Evolutionary conservation across 331 rosid genomes (phyloP), one percentile per base, ranked within the genome.

Genomic region (Malus hybrid): DNA sequence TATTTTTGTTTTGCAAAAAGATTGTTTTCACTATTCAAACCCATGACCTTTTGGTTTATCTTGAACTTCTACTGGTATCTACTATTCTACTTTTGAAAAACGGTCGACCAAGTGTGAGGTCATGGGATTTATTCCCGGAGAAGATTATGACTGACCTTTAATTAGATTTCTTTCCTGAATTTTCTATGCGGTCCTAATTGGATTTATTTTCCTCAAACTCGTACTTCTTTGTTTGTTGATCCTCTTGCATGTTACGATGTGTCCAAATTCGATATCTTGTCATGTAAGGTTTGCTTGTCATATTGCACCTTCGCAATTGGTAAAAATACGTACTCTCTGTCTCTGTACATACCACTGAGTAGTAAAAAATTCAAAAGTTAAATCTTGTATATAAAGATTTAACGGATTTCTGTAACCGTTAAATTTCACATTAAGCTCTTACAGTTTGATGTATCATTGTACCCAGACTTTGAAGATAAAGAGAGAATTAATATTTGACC

Each of bases 211-310:
- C 62, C 56, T 72, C 34, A 62, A 36, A 8, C 84, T 88, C 82
- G 20, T 52, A 52, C 57, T 52, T 77, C 88, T 87, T 83, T 56
- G 68, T 33, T 65, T 53, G 64, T 78, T 73, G 30, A 60, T 33
- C 36, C 75, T 63, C 72, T 52, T 52, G 57, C 57, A 62, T 78
- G 71, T 52, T 70, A 79, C 58, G 66, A 33, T 68, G 68, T 28
- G 66, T 62, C 66, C 68, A 30, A 63, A 63, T 63, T 33, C 50
- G 15, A n/a, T 34, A 0, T 33, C 10, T 34, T 12, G 20, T 33
- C 46, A 7, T 33, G 1, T 10, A 66, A 57, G 29, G 29, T 34
- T 66, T 66, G 7, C 11, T 63, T 15, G 39, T 9, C 63, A 57
- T 7, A 9, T 3, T 20, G 28, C 63, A 20, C 3, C 19, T 18